Base-by-base conservation (phyloP, 2,329 filamentous ascomycete genomes). In the Hymenoscyphus albidus region DNA sequence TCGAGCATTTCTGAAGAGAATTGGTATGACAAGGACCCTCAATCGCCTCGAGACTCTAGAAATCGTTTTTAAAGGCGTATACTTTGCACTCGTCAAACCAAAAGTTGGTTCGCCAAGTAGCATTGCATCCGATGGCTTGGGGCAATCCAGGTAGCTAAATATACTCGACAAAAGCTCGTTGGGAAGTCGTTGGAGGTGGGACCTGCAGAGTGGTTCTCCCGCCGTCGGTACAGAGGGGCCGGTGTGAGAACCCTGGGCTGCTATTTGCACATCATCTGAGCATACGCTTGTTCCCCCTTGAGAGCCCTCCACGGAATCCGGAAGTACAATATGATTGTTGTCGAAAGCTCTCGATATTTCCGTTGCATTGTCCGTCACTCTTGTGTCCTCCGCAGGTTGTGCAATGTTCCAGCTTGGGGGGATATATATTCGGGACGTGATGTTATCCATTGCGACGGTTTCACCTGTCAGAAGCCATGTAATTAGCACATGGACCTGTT, bases 91-190 rank as follows among this genome's bases (percentile, higher is more conserved):
- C 7, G 78, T 77, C n/a, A 85, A 76, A 66, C 72, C 67, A 65
- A 74, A 75, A 71, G 70, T 78, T 32, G 83, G 86, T 68, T 81
- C 80, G 61, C 84, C 78, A 63, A 82, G 78, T 27, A 87, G 70
- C 10, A n/a, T 58, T 22, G 74, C 16, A 18, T 78, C 77, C 48
- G 70, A 71, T 13, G 82, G 81, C 10, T 83, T 79, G 2, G 78
- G 73, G 0, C 71, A 70, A 69, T 83, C 80, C 58, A 90, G 78
- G 70, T 81, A 81, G n/a, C 75, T 76, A 69, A 90, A 79, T 68
- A 90, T 82, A 2, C 83, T 78, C 61, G 81, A 74, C 27, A 88
- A 76, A 57, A 90, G 76, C 76, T 91, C 88, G 67, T 83, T 85
- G 1, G 87, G 88, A 22, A 90, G 79, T 56, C 57, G 59, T 57